These are phyloP conservation scores for Yamadazyma atlantica DNA, from an alignment of 1,139 yeast species.

Conservation along the genomic window DNA sequence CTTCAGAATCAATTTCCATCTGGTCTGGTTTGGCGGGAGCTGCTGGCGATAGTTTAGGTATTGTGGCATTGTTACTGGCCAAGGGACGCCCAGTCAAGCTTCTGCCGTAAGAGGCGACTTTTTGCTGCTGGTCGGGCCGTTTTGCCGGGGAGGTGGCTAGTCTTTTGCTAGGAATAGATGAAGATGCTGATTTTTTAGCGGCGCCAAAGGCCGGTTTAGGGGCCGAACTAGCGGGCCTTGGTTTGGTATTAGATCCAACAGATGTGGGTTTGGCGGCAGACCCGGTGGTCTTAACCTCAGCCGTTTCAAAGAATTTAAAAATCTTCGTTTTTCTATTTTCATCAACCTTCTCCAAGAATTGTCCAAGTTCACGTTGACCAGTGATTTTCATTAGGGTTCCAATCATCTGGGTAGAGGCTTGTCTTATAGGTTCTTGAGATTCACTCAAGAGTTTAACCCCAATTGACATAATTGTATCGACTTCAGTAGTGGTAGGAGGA, in stretches of 20 bases:
- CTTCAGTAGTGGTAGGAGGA: slow-evolving; percentile 53
- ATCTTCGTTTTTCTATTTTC: slow-evolving; percentile 72
- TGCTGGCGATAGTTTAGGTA: slow-evolving; percentile 14
- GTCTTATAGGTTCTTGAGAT: slow-evolving; percentile 82
- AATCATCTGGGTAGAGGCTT: slow-evolving; percentile 72
- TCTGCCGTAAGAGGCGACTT: slow-evolving; percentile 31
- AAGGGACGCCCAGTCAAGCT: slow-evolving; percentile 41
- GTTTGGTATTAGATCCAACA: no score
- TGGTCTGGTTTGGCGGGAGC: slow-evolving; percentile 6
- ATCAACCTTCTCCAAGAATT: slow-evolving; percentile 67
- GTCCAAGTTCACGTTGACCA: slow-evolving; percentile 68
- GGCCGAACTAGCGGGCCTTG: slow-evolving; percentile 5
- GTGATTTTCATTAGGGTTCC: slow-evolving; percentile 82
- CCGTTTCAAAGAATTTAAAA: slow-evolving; percentile 54
- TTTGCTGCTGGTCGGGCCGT: slow-evolving; percentile 29
- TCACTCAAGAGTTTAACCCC: slow-evolving; percentile 69
- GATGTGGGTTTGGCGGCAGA: no score
- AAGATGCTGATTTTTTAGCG: slow-evolving; percentile 3
- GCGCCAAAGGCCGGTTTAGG: no score
- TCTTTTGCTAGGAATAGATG: slow-evolving; percentile 58
- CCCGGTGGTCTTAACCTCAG: slow-evolving; percentile 45
- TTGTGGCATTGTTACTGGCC: slow-evolving; percentile 18
- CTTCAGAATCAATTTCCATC: slow-evolving; percentile 19
- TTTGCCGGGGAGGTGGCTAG: slow-evolving; percentile 68
- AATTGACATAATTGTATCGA: slow-evolving; percentile 55